Evolutionary conservation across 1,139 yeast genomes (phyloP).

Genomic region (Meyerozyma smithsonii): DNA sequence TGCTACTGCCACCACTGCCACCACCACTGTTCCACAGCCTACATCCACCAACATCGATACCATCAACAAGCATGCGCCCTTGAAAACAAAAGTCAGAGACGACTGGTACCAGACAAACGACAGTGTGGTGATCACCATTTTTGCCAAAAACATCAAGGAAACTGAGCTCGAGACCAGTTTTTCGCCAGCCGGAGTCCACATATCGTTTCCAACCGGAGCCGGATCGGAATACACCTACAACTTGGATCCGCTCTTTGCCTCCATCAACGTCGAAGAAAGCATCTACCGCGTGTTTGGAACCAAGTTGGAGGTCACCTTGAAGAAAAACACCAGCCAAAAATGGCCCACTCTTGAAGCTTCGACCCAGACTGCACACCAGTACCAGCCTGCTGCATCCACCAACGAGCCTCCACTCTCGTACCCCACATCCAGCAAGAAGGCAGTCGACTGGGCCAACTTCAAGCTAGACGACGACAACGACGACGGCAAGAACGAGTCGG

Average conservation of each 20-base stretch:
- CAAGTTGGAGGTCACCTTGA: conserved; percentile 63
- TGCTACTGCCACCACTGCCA: conserved; percentile 6
- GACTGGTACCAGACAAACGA: conserved; percentile 77
- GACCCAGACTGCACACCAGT: conserved; percentile 8
- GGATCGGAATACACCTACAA: conserved; percentile 46
- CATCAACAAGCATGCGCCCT: conserved; percentile 38
- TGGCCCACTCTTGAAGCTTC: conserved; percentile 44
- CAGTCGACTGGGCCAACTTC: conserved; percentile 71
- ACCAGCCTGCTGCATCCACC: conserved; percentile 5
- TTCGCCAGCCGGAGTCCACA: conserved; percentile 24
- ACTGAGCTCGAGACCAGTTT: conserved; percentile 37
- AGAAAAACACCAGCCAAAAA: conserved; percentile 28
- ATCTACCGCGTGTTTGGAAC: conserved; percentile 57
- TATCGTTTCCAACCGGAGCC: conserved; percentile 43
- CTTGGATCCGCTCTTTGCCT: conserved; percentile 47
- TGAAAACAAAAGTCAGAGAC: conserved; percentile 46
- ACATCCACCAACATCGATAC: conserved; percentile 28
- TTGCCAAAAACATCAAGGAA: conserved; percentile 59
- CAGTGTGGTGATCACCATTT: conserved; percentile 63
- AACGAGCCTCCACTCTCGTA: conserved; percentile 28
- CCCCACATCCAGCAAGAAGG: conserved; percentile 59
- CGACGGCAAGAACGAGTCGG: conserved; percentile 42
- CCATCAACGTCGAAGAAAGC: conserved; percentile 45
- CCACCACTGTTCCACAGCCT: conserved; percentile 6
- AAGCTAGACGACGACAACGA: conserved; percentile 51